Evolutionary conservation across 257 asterid genomes (phyloP).

Genomic region (Rehmannia glutinosa): DNA sequence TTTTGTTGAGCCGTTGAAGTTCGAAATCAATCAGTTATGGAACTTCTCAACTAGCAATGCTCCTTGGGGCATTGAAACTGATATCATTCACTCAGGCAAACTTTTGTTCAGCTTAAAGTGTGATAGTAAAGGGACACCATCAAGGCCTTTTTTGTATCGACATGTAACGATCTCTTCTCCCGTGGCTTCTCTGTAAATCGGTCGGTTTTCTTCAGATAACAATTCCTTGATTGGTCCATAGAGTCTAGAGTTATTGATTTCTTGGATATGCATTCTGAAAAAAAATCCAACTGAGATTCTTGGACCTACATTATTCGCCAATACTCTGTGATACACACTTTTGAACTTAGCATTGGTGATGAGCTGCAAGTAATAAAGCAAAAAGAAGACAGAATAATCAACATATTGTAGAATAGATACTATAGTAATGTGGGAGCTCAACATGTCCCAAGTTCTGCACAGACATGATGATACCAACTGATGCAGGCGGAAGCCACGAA

Average conservation of each 20-base stretch:
- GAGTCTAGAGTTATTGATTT: not conserved
- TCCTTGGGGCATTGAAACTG: no score
- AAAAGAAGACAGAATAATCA: no score
- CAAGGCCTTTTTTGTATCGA: slow-evolving; percentile 12
- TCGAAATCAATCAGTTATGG: no score
- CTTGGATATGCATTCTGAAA: slow-evolving; percentile 28
- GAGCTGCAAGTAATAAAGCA: no score
- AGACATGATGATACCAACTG: no score
- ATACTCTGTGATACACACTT: slow-evolving; percentile 40
- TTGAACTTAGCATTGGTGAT: slow-evolving; percentile 42
- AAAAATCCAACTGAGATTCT: slow-evolving; percentile 34
- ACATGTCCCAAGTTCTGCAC: no score
- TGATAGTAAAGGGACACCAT: slow-evolving; percentile 18
- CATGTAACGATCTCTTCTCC: not conserved
- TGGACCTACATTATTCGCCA: slow-evolving; percentile 25
- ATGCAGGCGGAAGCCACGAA: no score
- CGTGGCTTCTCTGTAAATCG: slow-evolving; percentile 8
- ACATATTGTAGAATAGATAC: no score
- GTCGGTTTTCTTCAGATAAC: slow-evolving; percentile 23
- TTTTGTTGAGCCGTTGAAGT: no score
- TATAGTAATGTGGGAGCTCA: no score
- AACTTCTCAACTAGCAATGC: no score
- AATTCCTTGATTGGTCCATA: slow-evolving; percentile 32
- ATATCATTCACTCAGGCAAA: not conserved
- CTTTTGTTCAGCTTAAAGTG: slow-evolving; percentile 14